Evolutionary conservation across 768 basidiomycete species (phyloP).

Genomic region (Royoungia palumana): DNA sequence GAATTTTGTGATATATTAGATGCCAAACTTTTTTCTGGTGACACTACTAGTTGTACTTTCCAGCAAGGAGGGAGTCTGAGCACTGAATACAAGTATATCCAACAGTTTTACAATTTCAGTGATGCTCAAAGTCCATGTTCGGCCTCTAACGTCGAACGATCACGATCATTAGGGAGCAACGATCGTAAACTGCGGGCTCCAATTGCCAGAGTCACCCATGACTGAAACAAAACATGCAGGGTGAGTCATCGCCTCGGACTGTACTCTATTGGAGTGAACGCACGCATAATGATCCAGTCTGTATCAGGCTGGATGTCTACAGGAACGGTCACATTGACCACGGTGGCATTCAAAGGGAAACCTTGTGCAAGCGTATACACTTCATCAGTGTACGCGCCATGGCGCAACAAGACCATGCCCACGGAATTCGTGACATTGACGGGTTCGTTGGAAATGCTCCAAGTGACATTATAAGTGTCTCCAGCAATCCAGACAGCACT

Average conservation of each 20-base stretch:
- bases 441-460: constrained; percentile 44
- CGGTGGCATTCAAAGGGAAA: constrained; percentile 37
- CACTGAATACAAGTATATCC: too few species aligned
- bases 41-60: too few species aligned
- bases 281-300: constrained; percentile 44
- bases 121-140: too few species aligned
- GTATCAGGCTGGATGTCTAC: constrained; percentile 31
- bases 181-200: constrained; percentile 45
- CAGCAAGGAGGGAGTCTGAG: too few species aligned
- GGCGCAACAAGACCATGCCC: constrained; percentile 43
- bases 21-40: too few species aligned
- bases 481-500: constrained; percentile 43
- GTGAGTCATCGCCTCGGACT: neutral
- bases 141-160: too few species aligned
- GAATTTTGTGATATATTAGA: too few species aligned
- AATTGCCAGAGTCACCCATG: constrained; percentile 54
- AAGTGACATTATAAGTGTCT: constrained; percentile 39
- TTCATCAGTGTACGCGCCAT: constrained; percentile 24
- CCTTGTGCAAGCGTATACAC: constrained; percentile 34
- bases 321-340: constrained; percentile 39
- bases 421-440: constrained; percentile 44
- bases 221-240: constrained; percentile 29
- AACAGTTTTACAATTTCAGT: too few species aligned
- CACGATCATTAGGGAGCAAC: constrained; percentile 10
- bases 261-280: constrained; percentile 17